Conservation (phyloP, 192 early-diverging fungal species). For the Funneliformis mosseae region DNA sequence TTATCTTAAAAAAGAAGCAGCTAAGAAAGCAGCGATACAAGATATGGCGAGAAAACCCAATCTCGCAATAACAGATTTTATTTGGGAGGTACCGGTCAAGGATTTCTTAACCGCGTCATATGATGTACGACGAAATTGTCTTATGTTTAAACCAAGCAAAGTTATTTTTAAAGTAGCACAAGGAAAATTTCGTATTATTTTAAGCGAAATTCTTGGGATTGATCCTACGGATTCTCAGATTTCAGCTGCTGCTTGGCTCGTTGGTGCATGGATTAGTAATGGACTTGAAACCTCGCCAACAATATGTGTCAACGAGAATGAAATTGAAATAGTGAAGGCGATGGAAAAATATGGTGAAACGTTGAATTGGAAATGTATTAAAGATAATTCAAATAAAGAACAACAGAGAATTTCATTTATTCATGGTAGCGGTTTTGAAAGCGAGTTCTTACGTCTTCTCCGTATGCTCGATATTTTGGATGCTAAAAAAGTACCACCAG, state of each 20-base stretch:
- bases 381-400: neutral
- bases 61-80: neutral
- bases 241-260: slow-evolving; percentile 33
- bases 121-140: neutral
- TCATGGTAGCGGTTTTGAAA: neutral
- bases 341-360: neutral
- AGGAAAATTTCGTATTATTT: neutral
- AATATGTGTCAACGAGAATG: neutral
- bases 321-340: neutral
- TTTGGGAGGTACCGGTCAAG: neutral
- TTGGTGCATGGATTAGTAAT: slow-evolving; percentile 44
- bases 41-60: neutral
- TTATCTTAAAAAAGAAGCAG: neutral
- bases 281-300: neutral
- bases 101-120: neutral
- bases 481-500: neutral
- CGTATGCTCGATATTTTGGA: neutral
- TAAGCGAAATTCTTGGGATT: neutral
- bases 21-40: neutral
- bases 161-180: neutral
- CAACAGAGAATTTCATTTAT: neutral
- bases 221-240: neutral
- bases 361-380: neutral
- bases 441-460: neutral
- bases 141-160: neutral